Base-by-base conservation (phyloP, 2,329 filamentous ascomycete genomes). In the Alternaria dauci region DNA sequence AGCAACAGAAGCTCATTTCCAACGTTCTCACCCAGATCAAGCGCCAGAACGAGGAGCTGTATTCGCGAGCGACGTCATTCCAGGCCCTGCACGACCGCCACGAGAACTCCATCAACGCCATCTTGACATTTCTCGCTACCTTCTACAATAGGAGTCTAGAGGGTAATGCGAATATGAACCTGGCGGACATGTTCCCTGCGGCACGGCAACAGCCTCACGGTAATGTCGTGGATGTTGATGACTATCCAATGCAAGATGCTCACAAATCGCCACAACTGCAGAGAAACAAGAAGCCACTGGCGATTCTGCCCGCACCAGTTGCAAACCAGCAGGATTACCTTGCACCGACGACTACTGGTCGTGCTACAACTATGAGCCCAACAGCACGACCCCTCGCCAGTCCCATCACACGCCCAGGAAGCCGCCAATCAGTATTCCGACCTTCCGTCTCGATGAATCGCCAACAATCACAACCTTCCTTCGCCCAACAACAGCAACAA, bases 21-120 rank as follows among this genome's bases (percentile, higher is more conserved):
- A 88, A 86, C 41, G 92, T 94, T 63, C 93, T 99, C 68, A 87
- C 85, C 54, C 88, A 91, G 57, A 82, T 98, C 59, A 90, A 93
- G 56, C 87, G 91, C 61, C 94, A 97, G 71, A 95, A 98, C 74
- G 89, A 93, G 62, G 89, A 94, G 63, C 86, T 97, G 30, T 96
- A 94, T 72, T 90, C 91, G 57, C 93, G 97, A 78, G 94, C 94
- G 0, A 86, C 91, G 44, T 89, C 91, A 59, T 97, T 97, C 76
- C 94, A 98, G 78, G 91, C 88, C 60, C 88, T 96, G 75, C 94
- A 98, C 74, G 93, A 94, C 69, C 89, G 95, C n/a, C 95, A 99
- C 73, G 95, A 99, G 76, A 97, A 94, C 76, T 97, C 94, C 0
- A 98, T 99, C 79, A 98, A 97, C 74, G 94, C 94, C n/a, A 98